Base-by-base conservation (phyloP, 2,329 filamentous ascomycete genomes). In the Hawksworthiomyces lignivorus region DNA sequence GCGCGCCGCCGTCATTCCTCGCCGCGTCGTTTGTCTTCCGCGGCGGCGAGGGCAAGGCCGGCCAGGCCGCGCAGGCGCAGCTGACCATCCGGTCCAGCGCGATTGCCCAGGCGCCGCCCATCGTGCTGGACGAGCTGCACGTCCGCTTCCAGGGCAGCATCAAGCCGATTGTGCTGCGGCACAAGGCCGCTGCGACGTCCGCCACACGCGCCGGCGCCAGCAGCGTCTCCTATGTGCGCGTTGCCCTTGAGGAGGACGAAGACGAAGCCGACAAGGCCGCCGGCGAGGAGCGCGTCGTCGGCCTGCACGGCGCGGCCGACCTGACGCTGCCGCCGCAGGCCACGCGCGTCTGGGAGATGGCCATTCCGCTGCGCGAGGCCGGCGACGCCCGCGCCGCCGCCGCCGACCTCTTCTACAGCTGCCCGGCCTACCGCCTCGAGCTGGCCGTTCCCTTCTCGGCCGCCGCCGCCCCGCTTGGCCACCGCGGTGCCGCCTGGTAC, bases 321-420 rank as follows among this genome's bases (percentile, higher is more conserved):
- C 62, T 96, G 41, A 77, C 70, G 0, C 62, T 96, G 32, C 60
- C 63, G 10, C 75, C 87, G 12, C 80, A 79, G 1, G 75, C 84
- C 47, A 83, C 72, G 8, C 78, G 75, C 40, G 75, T 89, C 1
- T 82, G 85, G 48, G 77, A 84, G 51, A 71, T 95, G 52, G 74
- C 72, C 8, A 75, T 87, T 44, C 76, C 82, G 3, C 72, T 95
- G 14, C 79, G 87, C 45, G 89, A 96, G 61, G 78, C 88, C 3
- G 88, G 87, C n/a, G 76, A 86, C 43, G 80, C 83, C 1, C 77
- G 72, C 36, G 79, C 85, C 4, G 69, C 73, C 5, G 78, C 77
- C 2, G 74, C 83, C 9, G 74, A 69, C 1, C 63, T 94, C 21
- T 64, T 68, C 1, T 62, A 92, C n/a, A 67, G 75, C 21, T 77